A percentile compares a stretch with the other conserved stretches of the same genome.
Conservation (phyloP, 1,284 basidiomycete genomes). For the Earliella scabrosa region DNA sequence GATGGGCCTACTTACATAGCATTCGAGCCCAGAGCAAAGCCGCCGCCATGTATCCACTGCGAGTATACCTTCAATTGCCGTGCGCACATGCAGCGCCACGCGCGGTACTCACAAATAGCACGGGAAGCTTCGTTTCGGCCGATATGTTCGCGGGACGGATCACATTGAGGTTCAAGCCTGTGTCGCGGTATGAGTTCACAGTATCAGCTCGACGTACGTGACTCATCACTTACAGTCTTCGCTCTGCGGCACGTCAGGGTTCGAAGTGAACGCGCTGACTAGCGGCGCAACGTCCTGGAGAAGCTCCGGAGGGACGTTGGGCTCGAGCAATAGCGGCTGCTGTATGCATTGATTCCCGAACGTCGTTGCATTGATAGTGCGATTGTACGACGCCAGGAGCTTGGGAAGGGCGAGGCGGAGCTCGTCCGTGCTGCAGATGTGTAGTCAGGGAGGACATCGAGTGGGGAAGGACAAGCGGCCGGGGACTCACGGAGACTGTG, state of each 20-base stretch:
- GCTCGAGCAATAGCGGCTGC: too few species aligned
- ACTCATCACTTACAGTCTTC: constrained; percentile 5
- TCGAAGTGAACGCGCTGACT: constrained; percentile 39
- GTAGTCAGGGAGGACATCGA: too few species aligned
- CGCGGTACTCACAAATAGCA: constrained; percentile 48
- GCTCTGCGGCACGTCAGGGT: constrained; percentile 32
- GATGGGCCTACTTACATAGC: background rate
- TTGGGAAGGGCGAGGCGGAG: constrained; percentile 49
- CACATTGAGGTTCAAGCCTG: constrained; percentile 61
- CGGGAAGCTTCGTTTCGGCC: constrained; percentile 49
- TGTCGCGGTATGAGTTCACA: background rate
- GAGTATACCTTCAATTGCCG: background rate
- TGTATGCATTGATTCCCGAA: constrained; percentile 47
- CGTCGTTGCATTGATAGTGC: constrained; percentile 39
- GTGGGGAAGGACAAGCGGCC: background rate
- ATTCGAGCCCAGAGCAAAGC: background rate
- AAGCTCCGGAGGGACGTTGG: constrained; percentile 23
- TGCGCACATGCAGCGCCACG: background rate
- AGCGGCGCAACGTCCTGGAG: constrained; percentile 36
- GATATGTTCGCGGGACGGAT: constrained; percentile 46
- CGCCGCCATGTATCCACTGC: constrained; percentile 13
- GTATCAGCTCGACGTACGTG: background rate
- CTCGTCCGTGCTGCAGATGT: constrained; percentile 14
- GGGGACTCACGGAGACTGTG: constrained; percentile 41
- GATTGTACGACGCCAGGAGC: constrained; percentile 42